Conservation (phyloP, 2,329 filamentous ascomycete genomes). For the Capronia epimyces region DNA sequence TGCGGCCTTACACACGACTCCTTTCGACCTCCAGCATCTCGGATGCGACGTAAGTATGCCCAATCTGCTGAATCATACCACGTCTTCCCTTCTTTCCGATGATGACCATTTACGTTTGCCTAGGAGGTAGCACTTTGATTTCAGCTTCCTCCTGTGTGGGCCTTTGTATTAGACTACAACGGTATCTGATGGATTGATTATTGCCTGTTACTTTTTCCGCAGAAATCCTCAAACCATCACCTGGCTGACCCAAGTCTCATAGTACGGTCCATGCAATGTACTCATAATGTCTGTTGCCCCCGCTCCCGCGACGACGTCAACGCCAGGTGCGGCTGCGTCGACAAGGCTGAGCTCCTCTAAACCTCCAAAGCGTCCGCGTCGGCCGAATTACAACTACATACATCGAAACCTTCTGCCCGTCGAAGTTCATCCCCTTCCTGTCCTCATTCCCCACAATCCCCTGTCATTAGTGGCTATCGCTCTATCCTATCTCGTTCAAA, state of each 20-base stretch:
- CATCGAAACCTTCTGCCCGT: conserved; percentile 78
- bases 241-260: conserved; percentile 17
- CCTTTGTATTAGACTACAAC: conserved; percentile 84
- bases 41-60: conserved; percentile 24
- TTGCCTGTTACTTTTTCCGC: not conserved
- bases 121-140: conserved; percentile 50
- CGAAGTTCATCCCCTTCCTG: conserved; percentile 74
- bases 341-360: conserved; percentile 17
- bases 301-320: conserved; percentile 24
- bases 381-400: conserved; percentile 63
- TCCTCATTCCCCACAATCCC: conserved; percentile 87
- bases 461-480: conserved; percentile 77
- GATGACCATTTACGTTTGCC: conserved; percentile 46
- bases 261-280: conserved; percentile 28
- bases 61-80: conserved; percentile 21
- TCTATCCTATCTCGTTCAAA: conserved; percentile 69
- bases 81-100: conserved; percentile 34
- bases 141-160: conserved; percentile 47
- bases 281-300: conserved; percentile 28
- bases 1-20: conserved; percentile 4
- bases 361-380: conserved; percentile 30
- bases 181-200: conserved; percentile 67
- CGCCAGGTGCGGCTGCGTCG: conserved; percentile 19
- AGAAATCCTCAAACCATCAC: conserved; percentile 6
- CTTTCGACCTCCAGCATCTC: conserved; percentile 12